A percentile compares a stretch with the other conserved stretches of the same genome.
Evolutionary conservation across 768 basidiomycete species (phyloP).

Genomic region (Rhodotorula paludigena): DNA sequence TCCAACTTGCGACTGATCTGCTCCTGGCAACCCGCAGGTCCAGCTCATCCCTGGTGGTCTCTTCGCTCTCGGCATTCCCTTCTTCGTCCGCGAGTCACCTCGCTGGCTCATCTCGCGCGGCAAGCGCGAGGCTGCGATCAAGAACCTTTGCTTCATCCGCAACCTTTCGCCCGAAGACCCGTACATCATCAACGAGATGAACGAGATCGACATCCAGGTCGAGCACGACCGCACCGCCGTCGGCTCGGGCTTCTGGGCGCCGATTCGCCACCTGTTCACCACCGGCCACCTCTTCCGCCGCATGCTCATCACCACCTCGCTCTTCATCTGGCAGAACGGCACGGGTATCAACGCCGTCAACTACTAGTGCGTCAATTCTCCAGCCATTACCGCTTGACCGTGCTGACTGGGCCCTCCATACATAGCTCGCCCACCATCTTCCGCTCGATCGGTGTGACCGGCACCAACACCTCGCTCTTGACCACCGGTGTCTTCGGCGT

Average conservation of each 20-base stretch:
- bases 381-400: slow-evolving; percentile 43
- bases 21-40: slow-evolving; percentile 28
- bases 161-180: slow-evolving; percentile 38
- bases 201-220: slow-evolving; percentile 29
- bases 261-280: slow-evolving; percentile 30
- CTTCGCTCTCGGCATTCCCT: slow-evolving; percentile 44
- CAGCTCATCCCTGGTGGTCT: slow-evolving; percentile 44
- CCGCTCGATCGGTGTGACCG: slow-evolving; percentile 47
- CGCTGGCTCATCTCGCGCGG: slow-evolving; percentile 43
- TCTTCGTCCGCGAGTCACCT: slow-evolving; percentile 47
- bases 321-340: slow-evolving; percentile 54
- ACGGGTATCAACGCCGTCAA: slow-evolving; percentile 46
- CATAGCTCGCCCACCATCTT: slow-evolving; percentile 52
- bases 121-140: slow-evolving; percentile 43
- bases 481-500: slow-evolving; percentile 54
- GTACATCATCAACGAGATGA: slow-evolving; percentile 32
- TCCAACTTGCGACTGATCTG: too few relatives aligned
- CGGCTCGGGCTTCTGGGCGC: slow-evolving; percentile 34
- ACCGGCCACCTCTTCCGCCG: slow-evolving; percentile 44
- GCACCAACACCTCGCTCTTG: slow-evolving; percentile 36
- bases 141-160: slow-evolving; percentile 45
- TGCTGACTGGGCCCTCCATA: slow-evolving; percentile 49
- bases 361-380: slow-evolving; percentile 46
- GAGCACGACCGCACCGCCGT: slow-evolving; percentile 33
- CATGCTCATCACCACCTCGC: slow-evolving; percentile 47